Conservation (phyloP, 306 rosid genomes). For the Dryas octopetala region DNA sequence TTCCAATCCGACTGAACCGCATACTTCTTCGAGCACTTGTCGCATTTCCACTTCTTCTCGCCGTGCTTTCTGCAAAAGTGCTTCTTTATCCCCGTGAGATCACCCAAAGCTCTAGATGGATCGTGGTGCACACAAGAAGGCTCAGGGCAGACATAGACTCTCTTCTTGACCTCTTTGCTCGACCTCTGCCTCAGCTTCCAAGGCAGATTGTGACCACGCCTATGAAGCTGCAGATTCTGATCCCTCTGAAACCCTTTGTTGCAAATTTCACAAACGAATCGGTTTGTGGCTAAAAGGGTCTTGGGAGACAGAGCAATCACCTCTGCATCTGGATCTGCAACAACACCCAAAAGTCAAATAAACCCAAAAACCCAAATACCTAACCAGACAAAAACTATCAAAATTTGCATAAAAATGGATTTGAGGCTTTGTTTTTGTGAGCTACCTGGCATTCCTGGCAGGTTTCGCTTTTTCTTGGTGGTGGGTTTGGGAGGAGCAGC, state of each 20-base stretch:
- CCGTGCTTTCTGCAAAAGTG: conserved; percentile 94
- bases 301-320: conserved; percentile 90
- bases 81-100: conserved; percentile 88
- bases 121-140: conserved; percentile 82
- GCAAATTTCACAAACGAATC: conserved; percentile 93
- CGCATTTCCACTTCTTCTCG: conserved; percentile 98
- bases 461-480: conserved; percentile 73
- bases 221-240: conserved; percentile 92
- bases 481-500: conserved; percentile 48
- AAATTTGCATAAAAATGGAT: not conserved
- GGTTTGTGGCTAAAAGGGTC: conserved; percentile 75
- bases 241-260: conserved; percentile 94
- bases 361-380: not conserved
- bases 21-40: conserved; percentile 84
- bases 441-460: conserved; percentile 98
- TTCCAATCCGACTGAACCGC: conserved; percentile 99
- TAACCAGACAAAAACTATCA: not conserved
- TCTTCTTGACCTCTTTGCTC: conserved; percentile 72
- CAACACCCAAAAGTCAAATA: not conserved
- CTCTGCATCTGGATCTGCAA: conserved; percentile 91
- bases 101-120: conserved; percentile 86
- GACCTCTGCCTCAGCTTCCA: conserved; percentile 90
- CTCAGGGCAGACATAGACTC: conserved; percentile 93
- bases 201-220: conserved; percentile 89
- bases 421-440: not conserved